Conservation (phyloP, 1,139 yeast species). For the Kodamaea arcana region DNA sequence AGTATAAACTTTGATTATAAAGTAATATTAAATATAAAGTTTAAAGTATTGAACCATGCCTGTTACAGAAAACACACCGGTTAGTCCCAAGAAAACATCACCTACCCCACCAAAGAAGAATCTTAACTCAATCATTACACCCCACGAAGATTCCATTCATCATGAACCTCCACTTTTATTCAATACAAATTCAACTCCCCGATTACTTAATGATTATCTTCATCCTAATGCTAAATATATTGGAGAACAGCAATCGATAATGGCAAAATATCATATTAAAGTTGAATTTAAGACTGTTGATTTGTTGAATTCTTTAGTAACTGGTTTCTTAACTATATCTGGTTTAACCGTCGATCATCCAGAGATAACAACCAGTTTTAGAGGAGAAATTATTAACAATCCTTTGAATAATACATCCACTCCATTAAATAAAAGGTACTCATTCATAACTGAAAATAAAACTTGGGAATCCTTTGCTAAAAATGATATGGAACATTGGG, state of each 20-base stretch:
- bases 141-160: no score
- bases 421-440: slow-evolving; percentile 34
- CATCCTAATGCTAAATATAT: slow-evolving; percentile 61
- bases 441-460: slow-evolving; percentile 39
- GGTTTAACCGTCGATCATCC: slow-evolving; percentile 78
- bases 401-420: slow-evolving; percentile 25
- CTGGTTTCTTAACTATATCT: slow-evolving; percentile 76
- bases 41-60: no score
- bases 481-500: slow-evolving; percentile 86
- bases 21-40: no score
- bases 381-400: slow-evolving; percentile 77
- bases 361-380: slow-evolving; percentile 79
- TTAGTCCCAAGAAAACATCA: no score
- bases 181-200: slow-evolving; percentile 1
- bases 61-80: no score
- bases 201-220: slow-evolving; percentile 33
- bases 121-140: no score
- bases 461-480: slow-evolving; percentile 60
- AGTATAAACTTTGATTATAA: no score
- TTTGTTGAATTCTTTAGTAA: slow-evolving; percentile 52
- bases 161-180: no score
- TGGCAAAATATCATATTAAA: slow-evolving; percentile 59
- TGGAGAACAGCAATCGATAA: slow-evolving; percentile 76
- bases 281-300: slow-evolving; percentile 74
- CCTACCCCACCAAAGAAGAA: no score